A percentile compares a stretch with the other conserved stretches of the same genome.
phyloP scores from a whole-genome alignment of 2,329 filamentous ascomycete species.

The Alternaria incomplexa region DNA sequence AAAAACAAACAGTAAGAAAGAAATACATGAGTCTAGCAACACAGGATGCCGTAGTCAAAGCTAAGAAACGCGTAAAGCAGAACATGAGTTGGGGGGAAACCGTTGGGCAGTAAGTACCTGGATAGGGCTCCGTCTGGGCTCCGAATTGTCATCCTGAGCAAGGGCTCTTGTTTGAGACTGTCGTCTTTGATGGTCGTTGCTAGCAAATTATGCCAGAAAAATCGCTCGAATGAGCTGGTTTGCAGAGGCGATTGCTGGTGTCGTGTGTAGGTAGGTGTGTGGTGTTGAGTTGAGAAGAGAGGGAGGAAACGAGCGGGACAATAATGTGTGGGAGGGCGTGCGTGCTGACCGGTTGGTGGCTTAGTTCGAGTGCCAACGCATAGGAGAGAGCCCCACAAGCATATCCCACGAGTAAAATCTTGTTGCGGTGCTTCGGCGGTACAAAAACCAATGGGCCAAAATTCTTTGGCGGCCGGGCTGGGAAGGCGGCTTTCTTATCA shows the following conservation, averaged over 20 bases:
- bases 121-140: conserved; percentile 50
- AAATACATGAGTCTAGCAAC: conserved; percentile 34
- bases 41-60: conserved; percentile 26
- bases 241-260: conserved; percentile 24
- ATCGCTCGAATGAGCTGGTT: conserved; percentile 12
- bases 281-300: conserved; percentile 30
- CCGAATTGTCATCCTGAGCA: conserved; percentile 53
- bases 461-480: conserved; percentile 15
- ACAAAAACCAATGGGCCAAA: conserved; percentile 44
- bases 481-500: conserved; percentile 46
- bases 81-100: conserved; percentile 36
- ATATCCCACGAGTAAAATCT: conserved; percentile 32
- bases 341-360: conserved; percentile 42
- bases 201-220: conserved; percentile 24
- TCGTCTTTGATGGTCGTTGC: conserved; percentile 17
- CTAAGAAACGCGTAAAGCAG: conserved; percentile 30
- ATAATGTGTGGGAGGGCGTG: conserved; percentile 36
- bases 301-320: conserved; percentile 34
- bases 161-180: conserved; percentile 43
- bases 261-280: conserved; percentile 13
- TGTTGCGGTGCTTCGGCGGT: conserved; percentile 30
- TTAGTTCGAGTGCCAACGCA: conserved; percentile 46
- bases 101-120: conserved; percentile 53
- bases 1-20: conserved; percentile 28
- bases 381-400: conserved; percentile 42